A percentile compares a stretch with the other conserved stretches of the same genome.
Conservation (phyloP, 1,139 yeast species). For the Hyphopichia khmerensis region DNA sequence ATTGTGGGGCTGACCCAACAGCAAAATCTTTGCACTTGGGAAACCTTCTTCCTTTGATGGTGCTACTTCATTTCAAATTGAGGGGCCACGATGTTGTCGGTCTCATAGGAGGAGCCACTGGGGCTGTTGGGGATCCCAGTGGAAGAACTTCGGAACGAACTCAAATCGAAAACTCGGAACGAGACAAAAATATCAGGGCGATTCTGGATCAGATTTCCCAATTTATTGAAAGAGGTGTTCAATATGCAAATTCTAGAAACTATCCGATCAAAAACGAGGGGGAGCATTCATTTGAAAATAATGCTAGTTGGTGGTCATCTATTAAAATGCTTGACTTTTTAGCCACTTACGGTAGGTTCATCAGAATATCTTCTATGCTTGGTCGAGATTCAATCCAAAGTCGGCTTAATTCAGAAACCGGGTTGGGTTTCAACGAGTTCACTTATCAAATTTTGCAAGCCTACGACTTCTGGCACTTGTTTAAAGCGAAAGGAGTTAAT, state of each 20-base stretch:
- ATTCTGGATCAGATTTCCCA: conserved; percentile 61
- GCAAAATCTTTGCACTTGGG: conserved; percentile 90
- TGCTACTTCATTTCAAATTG: conserved; percentile 75
- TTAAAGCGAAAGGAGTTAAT: conserved; percentile 55
- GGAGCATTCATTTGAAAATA: conserved; percentile 49
- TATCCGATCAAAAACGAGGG: conserved; percentile 28
- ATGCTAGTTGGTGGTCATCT: conserved; percentile 83
- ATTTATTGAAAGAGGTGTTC: conserved; percentile 64
- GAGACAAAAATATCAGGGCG: conserved; percentile 58
- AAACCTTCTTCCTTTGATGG: conserved; percentile 82
- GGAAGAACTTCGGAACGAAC: conserved; percentile 80
- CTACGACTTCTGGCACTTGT: conserved; percentile 86
- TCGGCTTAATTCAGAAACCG: conserved; percentile 65
- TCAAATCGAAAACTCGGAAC: conserved; percentile 48
- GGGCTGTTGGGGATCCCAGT: conserved; percentile 95
- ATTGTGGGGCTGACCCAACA: conserved; percentile 97
- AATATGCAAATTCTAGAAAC: conserved; percentile 58
- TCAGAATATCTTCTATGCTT: conserved; percentile 83
- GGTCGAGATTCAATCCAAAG: conserved; percentile 85
- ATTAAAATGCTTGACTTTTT: conserved; percentile 75
- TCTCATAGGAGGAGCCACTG: conserved; percentile 97
- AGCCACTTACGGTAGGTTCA: conserved; percentile 72
- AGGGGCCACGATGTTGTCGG: conserved; percentile 84
- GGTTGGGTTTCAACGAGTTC: conserved; percentile 91
- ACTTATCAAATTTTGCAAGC: conserved; percentile 92